Evolutionary conservation across 768 basidiomycete species (phyloP).

Genomic region (Termitomyces titanicus): DNA sequence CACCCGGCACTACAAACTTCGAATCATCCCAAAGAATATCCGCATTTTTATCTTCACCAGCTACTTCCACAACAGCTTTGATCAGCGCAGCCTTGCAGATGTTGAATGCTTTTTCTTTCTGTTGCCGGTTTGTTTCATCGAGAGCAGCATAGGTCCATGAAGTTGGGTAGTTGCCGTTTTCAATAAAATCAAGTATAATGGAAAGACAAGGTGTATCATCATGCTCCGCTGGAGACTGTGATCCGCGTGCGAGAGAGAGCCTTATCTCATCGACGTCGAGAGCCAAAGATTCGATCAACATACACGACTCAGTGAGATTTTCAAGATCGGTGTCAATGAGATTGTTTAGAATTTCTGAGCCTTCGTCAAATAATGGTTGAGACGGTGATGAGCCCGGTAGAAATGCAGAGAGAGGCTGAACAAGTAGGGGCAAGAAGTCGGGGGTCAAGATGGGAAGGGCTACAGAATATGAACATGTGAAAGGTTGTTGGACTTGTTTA

Average conservation of each 20-base stretch:
- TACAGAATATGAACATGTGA: constrained; percentile 18
- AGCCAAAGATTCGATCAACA: constrained; percentile 70
- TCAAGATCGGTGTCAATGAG: constrained; percentile 69
- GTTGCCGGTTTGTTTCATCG: constrained; percentile 47
- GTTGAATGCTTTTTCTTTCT: constrained; percentile 70
- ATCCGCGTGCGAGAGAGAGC: constrained; percentile 63
- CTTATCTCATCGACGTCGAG: constrained; percentile 79
- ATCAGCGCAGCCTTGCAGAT: constrained; percentile 84
- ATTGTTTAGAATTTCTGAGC: constrained; percentile 36
- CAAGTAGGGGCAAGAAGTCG: constrained; percentile 61
- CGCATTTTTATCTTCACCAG: constrained; percentile 76
- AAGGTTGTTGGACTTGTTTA: neutral
- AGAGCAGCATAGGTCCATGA: constrained; percentile 52
- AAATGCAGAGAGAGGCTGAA: constrained; percentile 55
- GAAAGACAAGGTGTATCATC: constrained; percentile 54
- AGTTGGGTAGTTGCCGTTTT: constrained; percentile 62
- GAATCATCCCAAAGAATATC: constrained; percentile 75
- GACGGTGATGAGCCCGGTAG: constrained; percentile 41
- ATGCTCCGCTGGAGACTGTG: constrained; percentile 56
- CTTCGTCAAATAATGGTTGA: constrained; percentile 33
- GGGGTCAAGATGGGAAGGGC: constrained; percentile 57
- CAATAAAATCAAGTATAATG: constrained; percentile 70
- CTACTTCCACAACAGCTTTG: constrained; percentile 81
- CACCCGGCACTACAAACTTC: constrained; percentile 55
- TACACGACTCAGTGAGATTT: constrained; percentile 69